These are phyloP conservation scores for Arthroderma sp. DNA, from an alignment of 2,329 filamentous ascomycete species.

Conservation along the genomic window DNA sequence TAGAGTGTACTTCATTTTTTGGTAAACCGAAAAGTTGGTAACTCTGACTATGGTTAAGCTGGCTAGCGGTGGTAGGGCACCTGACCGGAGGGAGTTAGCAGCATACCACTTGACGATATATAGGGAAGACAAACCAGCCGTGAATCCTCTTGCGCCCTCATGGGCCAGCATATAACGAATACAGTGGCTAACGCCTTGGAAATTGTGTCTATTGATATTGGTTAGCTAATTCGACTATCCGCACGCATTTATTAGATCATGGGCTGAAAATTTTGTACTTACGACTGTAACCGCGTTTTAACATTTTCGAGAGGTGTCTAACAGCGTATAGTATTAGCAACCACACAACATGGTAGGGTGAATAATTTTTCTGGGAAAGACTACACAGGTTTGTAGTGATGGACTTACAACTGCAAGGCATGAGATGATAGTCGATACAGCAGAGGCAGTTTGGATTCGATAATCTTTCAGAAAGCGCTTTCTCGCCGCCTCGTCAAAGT, in stretches of 20 bases:
- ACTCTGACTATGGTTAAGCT: constrained; percentile 34
- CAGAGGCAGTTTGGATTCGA: constrained; percentile 34
- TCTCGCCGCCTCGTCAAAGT: constrained; percentile 27
- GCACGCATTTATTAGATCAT: background rate
- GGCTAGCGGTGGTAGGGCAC: constrained; percentile 31
- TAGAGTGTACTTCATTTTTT: constrained; percentile 28
- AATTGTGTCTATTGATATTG: constrained; percentile 26
- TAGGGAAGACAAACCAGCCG: constrained; percentile 25
- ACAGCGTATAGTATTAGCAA: background rate
- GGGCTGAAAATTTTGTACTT: constrained; percentile 10
- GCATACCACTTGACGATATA: background rate
- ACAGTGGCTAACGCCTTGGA: constrained; percentile 30
- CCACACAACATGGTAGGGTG: background rate
- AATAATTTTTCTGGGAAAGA: background rate
- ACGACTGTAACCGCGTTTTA: constrained; percentile 39
- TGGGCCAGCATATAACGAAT: constrained; percentile 33
- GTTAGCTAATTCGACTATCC: background rate
- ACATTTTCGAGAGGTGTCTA: constrained; percentile 36
- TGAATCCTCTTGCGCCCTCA: constrained; percentile 35
- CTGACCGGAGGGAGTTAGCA: constrained; percentile 14
- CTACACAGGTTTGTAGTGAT: no score
- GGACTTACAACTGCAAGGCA: constrained; percentile 32
- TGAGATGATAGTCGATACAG: constrained; percentile 31
- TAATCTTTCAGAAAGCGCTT: constrained; percentile 34
- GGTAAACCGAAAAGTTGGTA: constrained; percentile 35